Base-by-base conservation (phyloP, 2,329 filamentous ascomycete species). In the Cordyceps cateniannulata region DNA sequence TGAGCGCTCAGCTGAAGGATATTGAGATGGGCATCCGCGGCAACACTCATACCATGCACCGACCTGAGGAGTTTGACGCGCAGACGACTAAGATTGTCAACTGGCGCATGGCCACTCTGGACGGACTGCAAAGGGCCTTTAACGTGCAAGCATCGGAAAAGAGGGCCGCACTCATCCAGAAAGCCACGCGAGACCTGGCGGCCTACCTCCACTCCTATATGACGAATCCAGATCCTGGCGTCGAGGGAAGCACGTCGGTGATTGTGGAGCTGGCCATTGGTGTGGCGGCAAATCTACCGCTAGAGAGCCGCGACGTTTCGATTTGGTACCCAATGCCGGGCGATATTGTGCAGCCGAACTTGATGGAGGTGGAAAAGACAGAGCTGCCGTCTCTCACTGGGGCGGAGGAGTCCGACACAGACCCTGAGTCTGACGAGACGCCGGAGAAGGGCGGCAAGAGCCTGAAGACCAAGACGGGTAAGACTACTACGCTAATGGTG, bases 31-130 rank as follows among this genome's bases (percentile, higher is more conserved):
- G 92, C 71, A 92, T 99, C 63, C 87, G 95, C 57, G 83, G 83
- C 58, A 89, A 89, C 67, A 87, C 90, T 52, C 87, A 90, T 63
- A 84, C 86, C 16, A 79, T 89, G 65, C 86, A 82, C 67, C 93
- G 88, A 61, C 85, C 90, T 59, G 93, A 97, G 70, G 93, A 98
- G 71, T 90, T 89, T 66, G 92, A 98, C 58, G 92, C 93, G 1
- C 82, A 96, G 60, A 90, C 90, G 24, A 85, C 87, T 50, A 96
- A 96, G 75, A 85, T 98, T 49, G 87, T 96, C 63, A 91, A 89
- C 70, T 99, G 95, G 95, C 86, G 95, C 62, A 86, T 98, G 75
- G 87, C 93, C 3, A 99, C 95, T 3, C 79, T 98, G 18, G 95
- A 99, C 69, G 95, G 93, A n/a, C 80, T 99, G 20, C 83, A 87